Evolutionary conservation across 306 rosid genomes (phyloP), one percentile per base, ranked within the genome.

Genomic region (Prunus mume): DNA sequence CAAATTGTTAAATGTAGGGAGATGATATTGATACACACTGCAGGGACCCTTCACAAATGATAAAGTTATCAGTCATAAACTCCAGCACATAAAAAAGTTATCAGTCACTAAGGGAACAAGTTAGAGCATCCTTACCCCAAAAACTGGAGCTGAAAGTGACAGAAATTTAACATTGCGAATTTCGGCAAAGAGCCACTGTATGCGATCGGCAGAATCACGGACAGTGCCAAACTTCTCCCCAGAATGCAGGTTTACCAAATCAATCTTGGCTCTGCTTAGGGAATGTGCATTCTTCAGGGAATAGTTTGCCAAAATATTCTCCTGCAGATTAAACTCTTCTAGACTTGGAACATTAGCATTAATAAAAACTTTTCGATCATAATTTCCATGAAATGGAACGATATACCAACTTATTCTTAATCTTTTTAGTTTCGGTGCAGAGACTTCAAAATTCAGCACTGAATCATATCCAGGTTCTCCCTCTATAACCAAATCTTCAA

Each of bases 381-480:
- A 24, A 24, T 24, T 28, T 12, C 1, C 4, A 47, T 47, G 9
- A 38, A 38, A 38, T 38, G 43, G 43, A 7, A 38, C 15, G 51
- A 47, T 13, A 12, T 9, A 4, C 22, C 50, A 47, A 45, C 15
- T 69, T 15, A 69, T 69, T 4, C 17, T 24, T 18, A 30, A 61
- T 51, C 62, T 19, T 70, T 70, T 51, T 15, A 70, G 63, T 70
- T 18, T 10, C n/a, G 61, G 73, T 25, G 73, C 17, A 17, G 54
- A 28, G 61, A 70, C 20, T 1, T 1, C 3, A 4, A 69, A 2
- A 28, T 3, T 50, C 2, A 65, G 11, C 19, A 32, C 41, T 51
- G 38, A 56, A 30, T 20, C 27, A 50, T 19, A 9, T 8, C 2
- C 17, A 51, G 5, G 17, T 25, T 6, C 4, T 27, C 66, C 41